Conservation (phyloP, 305 asterid species). For the Lippia alba region DNA sequence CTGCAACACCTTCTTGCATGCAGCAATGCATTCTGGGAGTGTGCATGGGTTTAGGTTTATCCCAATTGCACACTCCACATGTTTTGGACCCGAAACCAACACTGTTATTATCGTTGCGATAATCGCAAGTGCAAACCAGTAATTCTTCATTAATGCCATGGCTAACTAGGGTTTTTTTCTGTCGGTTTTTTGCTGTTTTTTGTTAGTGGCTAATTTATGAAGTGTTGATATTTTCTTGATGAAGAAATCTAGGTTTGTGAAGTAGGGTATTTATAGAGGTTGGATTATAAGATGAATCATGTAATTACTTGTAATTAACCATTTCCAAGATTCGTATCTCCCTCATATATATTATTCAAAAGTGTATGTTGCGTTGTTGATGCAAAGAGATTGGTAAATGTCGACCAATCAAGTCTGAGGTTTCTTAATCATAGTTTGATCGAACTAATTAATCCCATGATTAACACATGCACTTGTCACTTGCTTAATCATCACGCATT, state of each 20-base stretch:
- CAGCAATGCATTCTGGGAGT: conserved; percentile 49
- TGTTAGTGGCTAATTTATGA: neutral
- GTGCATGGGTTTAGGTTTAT: conserved; percentile 59
- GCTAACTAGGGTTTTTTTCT: neutral
- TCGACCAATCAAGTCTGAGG: no score
- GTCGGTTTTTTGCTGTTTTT: no score
- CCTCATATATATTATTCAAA: no score
- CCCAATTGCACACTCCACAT: conserved; percentile 59
- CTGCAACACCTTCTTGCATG: conserved; percentile 50
- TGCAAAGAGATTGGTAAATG: no score
- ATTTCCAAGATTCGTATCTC: no score
- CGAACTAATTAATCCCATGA: no score
- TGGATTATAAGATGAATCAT: neutral
- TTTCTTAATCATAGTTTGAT: no score
- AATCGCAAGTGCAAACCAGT: conserved; percentile 6
- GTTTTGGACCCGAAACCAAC: conserved; percentile 36
- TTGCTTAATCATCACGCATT: no score
- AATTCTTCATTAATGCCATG: conserved; percentile 20
- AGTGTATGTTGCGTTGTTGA: no score
- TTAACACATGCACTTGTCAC: no score
- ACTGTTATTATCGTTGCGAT: conserved; percentile 24
- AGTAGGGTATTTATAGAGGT: conserved; percentile 5
- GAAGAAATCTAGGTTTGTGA: neutral
- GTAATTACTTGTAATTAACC: no score
- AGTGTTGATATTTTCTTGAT: neutral